phyloP scores from a whole-genome alignment of 2,329 filamentous ascomycete species.

The Botrytis paeoniae region DNA sequence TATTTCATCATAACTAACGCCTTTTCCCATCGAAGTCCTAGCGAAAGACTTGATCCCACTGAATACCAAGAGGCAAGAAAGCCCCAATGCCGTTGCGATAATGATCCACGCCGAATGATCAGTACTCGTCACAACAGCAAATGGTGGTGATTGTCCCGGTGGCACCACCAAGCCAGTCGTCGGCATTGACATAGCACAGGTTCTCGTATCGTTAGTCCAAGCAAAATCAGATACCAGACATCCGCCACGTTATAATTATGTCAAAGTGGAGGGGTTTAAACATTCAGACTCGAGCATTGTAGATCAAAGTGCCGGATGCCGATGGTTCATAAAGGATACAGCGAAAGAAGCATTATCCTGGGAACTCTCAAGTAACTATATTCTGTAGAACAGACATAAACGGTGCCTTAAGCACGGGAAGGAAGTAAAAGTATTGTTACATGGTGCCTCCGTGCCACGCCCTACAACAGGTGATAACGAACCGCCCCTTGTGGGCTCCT shows the following conservation, averaged over 20 bases:
- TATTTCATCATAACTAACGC: slow-evolving; percentile 17
- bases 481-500: background rate
- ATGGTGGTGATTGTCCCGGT: slow-evolving; percentile 19
- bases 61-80: slow-evolving; percentile 21
- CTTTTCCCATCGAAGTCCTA: background rate
- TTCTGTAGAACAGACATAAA: background rate
- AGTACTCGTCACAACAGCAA: slow-evolving; percentile 23
- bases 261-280: background rate
- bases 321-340: slow-evolving; percentile 9
- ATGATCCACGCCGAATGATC: slow-evolving; percentile 26
- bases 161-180: slow-evolving; percentile 14
- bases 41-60: slow-evolving; percentile 19
- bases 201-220: background rate
- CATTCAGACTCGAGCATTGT: background rate
- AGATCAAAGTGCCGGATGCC: slow-evolving; percentile 3
- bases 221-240: background rate
- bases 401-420: background rate
- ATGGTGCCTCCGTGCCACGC: background rate
- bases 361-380: background rate
- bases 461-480: background rate
- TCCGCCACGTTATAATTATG: background rate
- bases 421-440: background rate
- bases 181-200: slow-evolving; percentile 4
- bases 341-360: background rate
- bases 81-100: slow-evolving; percentile 21